Evolutionary conservation across 1,139 yeast genomes (phyloP), one percentile per base, ranked within the genome.

Genomic region (Debaryomycetaceae sp.): DNA sequence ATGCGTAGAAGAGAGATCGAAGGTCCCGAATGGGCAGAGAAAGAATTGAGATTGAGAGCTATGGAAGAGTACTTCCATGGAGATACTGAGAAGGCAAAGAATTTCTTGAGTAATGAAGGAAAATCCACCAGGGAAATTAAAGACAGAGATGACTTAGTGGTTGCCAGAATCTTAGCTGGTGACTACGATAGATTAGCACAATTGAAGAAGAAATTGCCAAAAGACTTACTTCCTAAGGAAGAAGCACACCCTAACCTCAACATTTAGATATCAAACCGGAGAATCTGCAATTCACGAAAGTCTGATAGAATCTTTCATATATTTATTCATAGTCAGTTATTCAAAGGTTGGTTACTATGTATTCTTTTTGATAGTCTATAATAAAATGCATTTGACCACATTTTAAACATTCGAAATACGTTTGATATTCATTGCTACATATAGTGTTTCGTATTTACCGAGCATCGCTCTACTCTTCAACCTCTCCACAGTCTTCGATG

Each of bases 101-200:
- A 69, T 51, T 79, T 80, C 63, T 77, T 78, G 59, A 69, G 77
- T 50, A 76, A 79, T 50, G 78, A 75, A 58, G 79, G 80, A 53
- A 76, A 81, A 59, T 74, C 83, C 42, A 66, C 72, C 39, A 80
- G 77, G 55, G 88, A 83, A 57, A 73, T 81, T 50, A 75, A 77
- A 65, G 82, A 81, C 60, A 78, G 89, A 63, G 95, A 87, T 63
- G 89, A 84, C 55, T 74, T 85, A 59, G 86, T 87, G 51, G 83
- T 88, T 52, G 93, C 90, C 55, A 78, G 95, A 65, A 86, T 87
- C 57, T 77, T 87, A 61, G 81, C 84, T 49, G 96, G 96, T 52
- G 95, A 87, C 60, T 87, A 88, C 67, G 96, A 88, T 66, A 83
- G 79, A 62, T 76, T 87, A 60, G 81, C 86, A 38, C 85, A 84